phyloP scores from a whole-genome alignment of 371 early-diverging fungal genomes.

The Haplosporangium sp. region DNA sequence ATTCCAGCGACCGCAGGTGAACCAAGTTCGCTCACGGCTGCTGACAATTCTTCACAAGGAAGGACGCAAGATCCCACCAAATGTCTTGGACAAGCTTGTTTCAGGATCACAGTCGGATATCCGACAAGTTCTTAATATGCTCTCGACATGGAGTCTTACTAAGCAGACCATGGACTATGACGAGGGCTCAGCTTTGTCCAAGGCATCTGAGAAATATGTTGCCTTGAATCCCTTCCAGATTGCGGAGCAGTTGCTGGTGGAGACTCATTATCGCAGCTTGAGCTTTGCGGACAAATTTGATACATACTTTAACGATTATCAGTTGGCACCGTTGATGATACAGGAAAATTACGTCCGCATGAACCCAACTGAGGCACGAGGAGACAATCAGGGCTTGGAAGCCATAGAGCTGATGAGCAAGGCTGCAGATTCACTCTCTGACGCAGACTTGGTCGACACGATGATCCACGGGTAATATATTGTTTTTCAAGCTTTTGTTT shows the following conservation, averaged over 20 bases:
- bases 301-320: constrained; percentile 95
- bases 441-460: constrained; percentile 87
- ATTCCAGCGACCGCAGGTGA: constrained; percentile 81
- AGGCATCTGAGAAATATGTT: constrained; percentile 80
- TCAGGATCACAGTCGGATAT: constrained; percentile 91
- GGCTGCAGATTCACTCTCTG: constrained; percentile 94
- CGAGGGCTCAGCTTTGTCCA: constrained; percentile 75
- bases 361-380: constrained; percentile 40
- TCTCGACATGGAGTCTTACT: constrained; percentile 88
- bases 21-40: constrained; percentile 80
- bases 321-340: constrained; percentile 93
- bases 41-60: constrained; percentile 85
- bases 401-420: constrained; percentile 73
- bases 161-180: constrained; percentile 80
- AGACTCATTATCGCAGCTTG: constrained; percentile 60
- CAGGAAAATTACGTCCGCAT: constrained; percentile 74
- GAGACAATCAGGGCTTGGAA: constrained; percentile 11
- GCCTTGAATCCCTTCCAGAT: constrained; percentile 89
- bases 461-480: constrained; percentile 79
- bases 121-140: constrained; percentile 97
- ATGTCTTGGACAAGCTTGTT: constrained; percentile 92
- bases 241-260: constrained; percentile 73
- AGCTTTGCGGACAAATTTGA: constrained; percentile 86
- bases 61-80: constrained; percentile 79
- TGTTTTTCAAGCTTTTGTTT: background rate